Evolutionary conservation across 2,329 filamentous ascomycete species (phyloP).

Genomic region (Xylariaceae sp.): DNA sequence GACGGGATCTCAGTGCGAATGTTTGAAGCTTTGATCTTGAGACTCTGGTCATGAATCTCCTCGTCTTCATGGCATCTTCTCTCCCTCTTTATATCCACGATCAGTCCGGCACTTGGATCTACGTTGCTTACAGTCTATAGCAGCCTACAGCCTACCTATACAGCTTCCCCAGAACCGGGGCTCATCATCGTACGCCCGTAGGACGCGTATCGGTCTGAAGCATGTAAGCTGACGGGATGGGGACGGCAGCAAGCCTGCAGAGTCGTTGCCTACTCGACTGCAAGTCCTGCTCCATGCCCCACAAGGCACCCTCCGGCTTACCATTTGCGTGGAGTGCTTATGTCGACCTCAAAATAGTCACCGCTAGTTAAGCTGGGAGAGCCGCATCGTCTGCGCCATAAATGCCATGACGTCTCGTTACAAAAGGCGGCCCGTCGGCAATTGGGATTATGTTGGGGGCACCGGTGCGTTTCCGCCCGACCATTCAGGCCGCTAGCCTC

Average conservation of each 20-base stretch:
- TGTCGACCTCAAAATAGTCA: constrained; percentile 14
- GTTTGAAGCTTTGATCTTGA: not conserved
- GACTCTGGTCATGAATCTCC: not conserved
- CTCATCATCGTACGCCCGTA: not conserved
- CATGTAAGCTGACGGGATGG: constrained; percentile 11
- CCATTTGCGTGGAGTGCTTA: constrained; percentile 11
- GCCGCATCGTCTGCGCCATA: not conserved
- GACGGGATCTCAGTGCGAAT: too few species aligned
- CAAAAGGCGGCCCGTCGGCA: not conserved
- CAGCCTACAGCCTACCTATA: not conserved
- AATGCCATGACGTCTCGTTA: not conserved
- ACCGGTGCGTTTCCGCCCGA: not conserved
- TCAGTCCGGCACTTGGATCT: not conserved
- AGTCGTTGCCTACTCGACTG: constrained; percentile 4
- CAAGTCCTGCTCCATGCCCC: not conserved
- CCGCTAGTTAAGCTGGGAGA: constrained; percentile 14
- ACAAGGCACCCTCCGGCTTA: constrained; percentile 6
- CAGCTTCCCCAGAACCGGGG: constrained; percentile 7
- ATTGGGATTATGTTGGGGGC: not conserved
- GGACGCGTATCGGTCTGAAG: constrained; percentile 3
- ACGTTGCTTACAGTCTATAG: not conserved
- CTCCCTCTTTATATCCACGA: constrained; percentile 6
- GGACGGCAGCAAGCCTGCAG: not conserved
- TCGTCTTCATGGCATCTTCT: not conserved
- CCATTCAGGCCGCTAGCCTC: not conserved